Evolutionary conservation across 2,329 filamentous ascomycete genomes (phyloP), one percentile per base, ranked within the genome.

Genomic region (Claviceps spartinae): DNA sequence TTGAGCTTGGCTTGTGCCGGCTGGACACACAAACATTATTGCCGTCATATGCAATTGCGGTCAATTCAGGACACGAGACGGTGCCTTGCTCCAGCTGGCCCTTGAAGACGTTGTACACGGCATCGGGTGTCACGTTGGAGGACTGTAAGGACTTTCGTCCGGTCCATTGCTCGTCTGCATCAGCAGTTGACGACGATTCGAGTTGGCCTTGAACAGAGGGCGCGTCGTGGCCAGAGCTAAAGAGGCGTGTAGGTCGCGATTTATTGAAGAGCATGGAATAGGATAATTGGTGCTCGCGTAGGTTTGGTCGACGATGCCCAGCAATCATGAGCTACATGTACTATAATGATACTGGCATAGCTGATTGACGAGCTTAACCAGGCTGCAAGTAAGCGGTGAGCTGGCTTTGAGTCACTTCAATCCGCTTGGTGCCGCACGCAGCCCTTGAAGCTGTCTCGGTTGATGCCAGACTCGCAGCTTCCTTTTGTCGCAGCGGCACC

Each of bases 61-160:
- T 42, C 20, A 56, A n/a, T 30, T 53, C 54, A 4, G 52, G 52
- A 38, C 54, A 57, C 5, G 55, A 56, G 3, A 44, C 30, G 14
- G 48, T 50, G 47, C 48, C 47, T n/a, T 37, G 45, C 16, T 47
- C 43, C 26, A n/a, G 16, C 11, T 47, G 44, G 24, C 47, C n/a
- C 6, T 14, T 18, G 8, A 9, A 18, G n/a, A 18, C 20, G 8
- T 36, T 26, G 37, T 43, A 18, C n/a, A 8, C 18, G 9, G 22
- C 3, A 11, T 14, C 16, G 20, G 30, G 16, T 41, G 48, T 18
- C 11, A 18, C 24, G 2, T 30, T 36, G 40, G 18, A 30, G 20
- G 24, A 16, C 36, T 48, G 44, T 14, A 48, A 45, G 6, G 52
- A 53, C 14, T 40, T 44, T 7, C 24, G 43, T 47, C 48, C 36